Evolutionary conservation across 129 eudicot species (phyloP).

Genomic region (Arctium lappa): DNA sequence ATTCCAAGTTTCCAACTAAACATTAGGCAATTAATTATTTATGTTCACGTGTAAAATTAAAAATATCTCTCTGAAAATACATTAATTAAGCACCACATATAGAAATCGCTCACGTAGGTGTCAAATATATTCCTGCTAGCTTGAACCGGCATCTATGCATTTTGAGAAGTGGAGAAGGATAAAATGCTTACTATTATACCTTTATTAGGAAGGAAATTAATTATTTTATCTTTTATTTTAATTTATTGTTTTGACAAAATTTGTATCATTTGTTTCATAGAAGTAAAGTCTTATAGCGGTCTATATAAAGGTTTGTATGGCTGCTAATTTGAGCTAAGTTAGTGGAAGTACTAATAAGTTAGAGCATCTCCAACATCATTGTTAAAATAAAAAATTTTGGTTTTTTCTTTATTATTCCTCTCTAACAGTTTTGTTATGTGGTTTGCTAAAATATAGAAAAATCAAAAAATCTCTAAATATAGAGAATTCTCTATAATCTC

Average conservation of each 20-base stretch:
- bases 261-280: background rate
- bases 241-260: background rate
- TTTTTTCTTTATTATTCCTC: too few species aligned
- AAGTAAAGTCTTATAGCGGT: too few species aligned
- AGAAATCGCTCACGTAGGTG: constrained; percentile 2
- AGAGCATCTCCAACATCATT: too few species aligned
- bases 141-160: constrained; percentile 28
- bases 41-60: background rate
- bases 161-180: constrained; percentile 12
- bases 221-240: constrained; percentile 11
- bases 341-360: too few species aligned
- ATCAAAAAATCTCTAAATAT: too few species aligned
- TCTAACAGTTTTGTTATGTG: too few species aligned
- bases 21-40: background rate
- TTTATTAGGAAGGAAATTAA: constrained; percentile 4
- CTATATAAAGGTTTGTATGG: too few species aligned
- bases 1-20: background rate
- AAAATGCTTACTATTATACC: constrained; percentile 7
- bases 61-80: background rate
- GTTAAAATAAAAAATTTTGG: too few species aligned
- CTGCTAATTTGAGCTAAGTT: too few species aligned
- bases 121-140: constrained; percentile 14
- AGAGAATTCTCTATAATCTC: too few species aligned
- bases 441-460: too few species aligned
- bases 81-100: constrained; percentile 18